Percentiles rank a stretch among this genome's conserved stretches.
These are phyloP conservation scores for Emiliania huxleyi DNA, from an alignment of 78 protist species.

Conservation along the genomic window DNA sequence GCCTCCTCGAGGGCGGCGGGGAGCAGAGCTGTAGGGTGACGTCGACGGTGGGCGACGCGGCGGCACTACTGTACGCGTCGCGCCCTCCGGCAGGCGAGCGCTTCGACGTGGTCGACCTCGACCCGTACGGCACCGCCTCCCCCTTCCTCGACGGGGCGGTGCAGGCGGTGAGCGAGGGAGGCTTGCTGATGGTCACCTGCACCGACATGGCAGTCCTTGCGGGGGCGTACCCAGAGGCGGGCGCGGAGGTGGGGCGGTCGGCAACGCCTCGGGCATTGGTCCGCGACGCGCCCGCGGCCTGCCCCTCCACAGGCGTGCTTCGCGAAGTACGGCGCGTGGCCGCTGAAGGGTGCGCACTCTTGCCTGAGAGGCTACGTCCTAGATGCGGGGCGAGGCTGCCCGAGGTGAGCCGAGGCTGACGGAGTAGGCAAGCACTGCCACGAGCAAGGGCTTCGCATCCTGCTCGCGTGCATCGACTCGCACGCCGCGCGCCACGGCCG, in stretches of 20 bases:
- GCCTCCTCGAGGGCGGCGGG: background rate
- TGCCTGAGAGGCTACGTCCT: background rate
- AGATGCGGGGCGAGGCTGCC: background rate
- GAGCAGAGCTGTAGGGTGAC: too few relatives aligned
- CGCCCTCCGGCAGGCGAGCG: background rate
- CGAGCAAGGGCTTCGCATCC: slow-evolving; percentile 88
- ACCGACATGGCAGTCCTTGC: slow-evolving; percentile 94
- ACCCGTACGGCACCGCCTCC: slow-evolving; percentile 98
- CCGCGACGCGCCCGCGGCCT: background rate
- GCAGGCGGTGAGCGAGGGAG: slow-evolving; percentile 81
- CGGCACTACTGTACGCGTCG: too few relatives aligned
- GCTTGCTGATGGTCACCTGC: slow-evolving; percentile 92
- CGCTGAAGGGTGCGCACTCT: too few relatives aligned
- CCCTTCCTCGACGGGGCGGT: slow-evolving; percentile 94
- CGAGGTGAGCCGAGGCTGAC: too few relatives aligned
- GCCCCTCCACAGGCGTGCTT: too few relatives aligned
- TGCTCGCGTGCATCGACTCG: slow-evolving; percentile 64
- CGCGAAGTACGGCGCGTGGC: slow-evolving; percentile 75
- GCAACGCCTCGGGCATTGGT: background rate
- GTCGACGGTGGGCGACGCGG: background rate
- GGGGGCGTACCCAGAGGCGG: slow-evolving; percentile 70
- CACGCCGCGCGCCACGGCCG: slow-evolving; percentile 74
- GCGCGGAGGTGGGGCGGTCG: too few relatives aligned
- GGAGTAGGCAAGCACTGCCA: slow-evolving; percentile 85
- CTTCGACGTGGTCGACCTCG: slow-evolving; percentile 87